These are phyloP conservation scores for Coemansia sp. DNA, from an alignment of 192 early-diverging fungal species.

Conservation along the genomic window DNA sequence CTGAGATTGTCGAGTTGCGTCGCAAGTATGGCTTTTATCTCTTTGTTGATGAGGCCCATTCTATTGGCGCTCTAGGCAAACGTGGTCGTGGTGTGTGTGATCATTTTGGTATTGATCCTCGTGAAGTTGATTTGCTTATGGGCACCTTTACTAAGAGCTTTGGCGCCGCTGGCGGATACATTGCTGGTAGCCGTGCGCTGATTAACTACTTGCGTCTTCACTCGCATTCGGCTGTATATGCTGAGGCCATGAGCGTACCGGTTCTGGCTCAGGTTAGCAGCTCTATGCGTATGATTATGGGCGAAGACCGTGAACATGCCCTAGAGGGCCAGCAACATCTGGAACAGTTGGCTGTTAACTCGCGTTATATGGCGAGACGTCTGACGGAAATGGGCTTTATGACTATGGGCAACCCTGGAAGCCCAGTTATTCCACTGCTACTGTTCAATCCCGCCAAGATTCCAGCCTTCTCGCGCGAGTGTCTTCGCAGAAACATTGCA, in stretches of 20 bases:
- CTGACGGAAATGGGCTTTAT: constrained; percentile 90
- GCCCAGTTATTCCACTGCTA: constrained; percentile 88
- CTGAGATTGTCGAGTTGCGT: constrained; percentile 84
- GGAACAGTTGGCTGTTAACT: constrained; percentile 83
- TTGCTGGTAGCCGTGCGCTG: constrained; percentile 71
- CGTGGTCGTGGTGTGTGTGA: constrained; percentile 95
- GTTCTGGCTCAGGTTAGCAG: constrained; percentile 89
- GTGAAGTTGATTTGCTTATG: constrained; percentile 92
- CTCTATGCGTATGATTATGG: constrained; percentile 89
- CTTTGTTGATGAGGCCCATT: constrained; percentile 97
- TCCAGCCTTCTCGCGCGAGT: constrained; percentile 92
- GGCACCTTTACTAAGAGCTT: constrained; percentile 98
- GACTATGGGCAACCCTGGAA: constrained; percentile 82
- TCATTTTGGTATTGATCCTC: constrained; percentile 88
- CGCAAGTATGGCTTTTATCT: constrained; percentile 94
- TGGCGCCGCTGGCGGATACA: constrained; percentile 95
- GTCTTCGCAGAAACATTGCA: constrained; percentile 83
- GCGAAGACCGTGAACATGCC: constrained; percentile 78
- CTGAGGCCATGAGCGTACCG: constrained; percentile 82
- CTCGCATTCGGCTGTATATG: constrained; percentile 84
- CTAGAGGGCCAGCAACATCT: constrained; percentile 80
- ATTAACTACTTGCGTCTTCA: constrained; percentile 79
- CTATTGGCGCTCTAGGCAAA: constrained; percentile 90
- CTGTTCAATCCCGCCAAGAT: constrained; percentile 96
- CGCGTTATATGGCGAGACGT: constrained; percentile 76